phyloP scores from a whole-genome alignment of 192 early-diverging fungal genomes.

The Backusella luteola region DNA sequence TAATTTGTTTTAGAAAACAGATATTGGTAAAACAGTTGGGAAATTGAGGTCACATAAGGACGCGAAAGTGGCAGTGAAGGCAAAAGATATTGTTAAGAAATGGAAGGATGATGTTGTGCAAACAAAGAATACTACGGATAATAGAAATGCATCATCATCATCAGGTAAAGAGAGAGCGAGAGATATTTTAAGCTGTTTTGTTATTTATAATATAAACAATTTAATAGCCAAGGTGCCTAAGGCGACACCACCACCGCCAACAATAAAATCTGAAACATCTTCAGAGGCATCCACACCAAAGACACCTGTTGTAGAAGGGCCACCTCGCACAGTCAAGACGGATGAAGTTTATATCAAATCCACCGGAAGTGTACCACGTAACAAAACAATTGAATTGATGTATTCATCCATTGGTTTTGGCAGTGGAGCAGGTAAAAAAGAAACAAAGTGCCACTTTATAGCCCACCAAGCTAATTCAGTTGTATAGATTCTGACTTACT shows the following conservation, averaged over 20 bases:
- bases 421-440: slow-evolving; percentile 49
- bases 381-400: slow-evolving; percentile 78
- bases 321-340: slow-evolving; percentile 50
- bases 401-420: slow-evolving; percentile 71
- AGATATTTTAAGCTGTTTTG: background rate
- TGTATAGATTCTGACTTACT: slow-evolving; percentile 49
- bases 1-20: background rate
- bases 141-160: background rate
- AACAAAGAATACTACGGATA: background rate
- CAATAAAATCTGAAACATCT: slow-evolving; percentile 33
- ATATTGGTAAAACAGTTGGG: slow-evolving; percentile 72
- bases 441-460: no score
- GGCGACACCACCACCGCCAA: background rate
- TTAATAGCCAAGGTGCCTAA: background rate
- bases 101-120: slow-evolving; percentile 72
- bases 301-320: slow-evolving; percentile 25
- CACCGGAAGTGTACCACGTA: slow-evolving; percentile 65
- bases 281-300: slow-evolving; percentile 36
- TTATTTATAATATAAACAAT: background rate
- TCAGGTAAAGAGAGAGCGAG: background rate
- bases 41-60: slow-evolving; percentile 66
- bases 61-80: slow-evolving; percentile 51
- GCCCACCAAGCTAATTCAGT: no score
- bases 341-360: slow-evolving; percentile 53
- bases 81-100: slow-evolving; percentile 73